phyloP scores from a whole-genome alignment of 164 flowering plant species.

The Liquidambar formosana region DNA sequence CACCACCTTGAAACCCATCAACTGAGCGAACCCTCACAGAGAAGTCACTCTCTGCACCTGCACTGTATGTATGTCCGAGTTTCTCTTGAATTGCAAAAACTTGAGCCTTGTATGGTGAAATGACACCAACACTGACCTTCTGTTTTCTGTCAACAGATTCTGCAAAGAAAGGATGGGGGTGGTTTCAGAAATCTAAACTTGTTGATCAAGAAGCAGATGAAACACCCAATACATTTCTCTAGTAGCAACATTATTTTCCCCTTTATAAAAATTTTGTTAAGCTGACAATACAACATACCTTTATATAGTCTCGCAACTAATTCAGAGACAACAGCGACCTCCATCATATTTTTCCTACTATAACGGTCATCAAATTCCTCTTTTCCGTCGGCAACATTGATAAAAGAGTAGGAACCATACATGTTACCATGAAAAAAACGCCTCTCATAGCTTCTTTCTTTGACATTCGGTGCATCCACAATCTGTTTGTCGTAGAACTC shows the following conservation, averaged over 20 bases:
- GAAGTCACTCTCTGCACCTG: slow-evolving; percentile 7
- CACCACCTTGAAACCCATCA: slow-evolving; percentile 56
- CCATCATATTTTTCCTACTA: not conserved
- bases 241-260: no score
- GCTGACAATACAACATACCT: not conserved
- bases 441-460: slow-evolving; percentile 16
- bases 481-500: slow-evolving; percentile 36
- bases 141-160: slow-evolving; percentile 11
- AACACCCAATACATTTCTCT: not conserved
- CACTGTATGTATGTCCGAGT: slow-evolving; percentile 15
- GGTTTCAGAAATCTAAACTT: not conserved
- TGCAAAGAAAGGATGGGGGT: slow-evolving; percentile 6
- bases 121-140: slow-evolving; percentile 39
- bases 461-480: slow-evolving; percentile 38
- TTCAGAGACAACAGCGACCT: not conserved
- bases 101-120: slow-evolving; percentile 51
- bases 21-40: slow-evolving; percentile 33
- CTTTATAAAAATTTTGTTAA: no score
- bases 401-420: slow-evolving; percentile 31
- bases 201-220: not conserved
- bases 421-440: slow-evolving; percentile 27
- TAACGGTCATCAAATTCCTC: not conserved
- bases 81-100: slow-evolving; percentile 34
- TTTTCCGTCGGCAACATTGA: slow-evolving; percentile 18
- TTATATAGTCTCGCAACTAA: not conserved